Conservation (phyloP, 371 early-diverging fungal species). For the Mortierella sp. region DNA sequence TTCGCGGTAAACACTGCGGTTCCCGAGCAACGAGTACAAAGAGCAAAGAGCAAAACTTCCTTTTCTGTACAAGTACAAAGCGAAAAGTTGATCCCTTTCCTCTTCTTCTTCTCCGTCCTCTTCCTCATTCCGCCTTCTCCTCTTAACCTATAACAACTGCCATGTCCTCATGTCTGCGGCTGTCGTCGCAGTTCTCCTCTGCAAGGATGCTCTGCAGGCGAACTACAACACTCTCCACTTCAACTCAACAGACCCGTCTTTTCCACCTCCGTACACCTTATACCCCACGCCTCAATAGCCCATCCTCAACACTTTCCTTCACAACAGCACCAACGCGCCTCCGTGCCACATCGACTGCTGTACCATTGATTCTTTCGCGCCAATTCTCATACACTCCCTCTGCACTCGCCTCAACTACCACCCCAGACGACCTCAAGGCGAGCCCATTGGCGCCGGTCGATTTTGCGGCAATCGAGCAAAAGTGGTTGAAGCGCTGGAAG, state of each 20-base stretch:
- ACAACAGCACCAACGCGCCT: not conserved
- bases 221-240: conserved; percentile 5
- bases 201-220: conserved; percentile 16
- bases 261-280: conserved; percentile 5
- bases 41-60: not conserved
- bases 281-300: not conserved
- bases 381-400: conserved; percentile 32
- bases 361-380: conserved; percentile 17
- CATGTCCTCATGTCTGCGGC: conserved; percentile 45
- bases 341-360: not conserved
- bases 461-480: conserved; percentile 50
- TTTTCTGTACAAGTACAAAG: not conserved
- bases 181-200: conserved; percentile 17
- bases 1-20: not conserved
- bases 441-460: conserved; percentile 29
- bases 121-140: not conserved
- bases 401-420: not conserved
- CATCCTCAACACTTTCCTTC: not conserved
- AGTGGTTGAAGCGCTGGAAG: conserved; percentile 56
- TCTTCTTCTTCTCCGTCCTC: not conserved
- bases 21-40: not conserved
- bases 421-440: conserved; percentile 28
- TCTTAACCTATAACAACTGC: not conserved
- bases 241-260: conserved; percentile 2
- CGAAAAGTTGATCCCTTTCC: not conserved